Conservation (phyloP, 2,329 filamentous ascomycete genomes). For the Paraphaeosphaeria sporulosa region DNA sequence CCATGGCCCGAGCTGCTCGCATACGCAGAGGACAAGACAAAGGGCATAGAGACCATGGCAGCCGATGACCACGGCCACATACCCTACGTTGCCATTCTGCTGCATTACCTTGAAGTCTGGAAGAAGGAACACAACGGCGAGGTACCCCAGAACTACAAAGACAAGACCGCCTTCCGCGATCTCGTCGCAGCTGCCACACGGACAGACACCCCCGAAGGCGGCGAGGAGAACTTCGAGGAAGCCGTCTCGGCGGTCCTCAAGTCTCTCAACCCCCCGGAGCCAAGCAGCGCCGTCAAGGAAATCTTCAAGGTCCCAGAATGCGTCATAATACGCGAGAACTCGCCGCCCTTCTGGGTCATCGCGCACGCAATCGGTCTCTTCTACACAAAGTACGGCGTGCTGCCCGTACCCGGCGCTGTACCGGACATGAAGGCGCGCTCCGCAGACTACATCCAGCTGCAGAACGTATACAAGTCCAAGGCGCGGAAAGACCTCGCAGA, state of each 20-base stretch:
- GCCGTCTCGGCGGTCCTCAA: slow-evolving; percentile 87
- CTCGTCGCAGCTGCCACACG: slow-evolving; percentile 73
- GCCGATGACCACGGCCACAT: slow-evolving; percentile 90
- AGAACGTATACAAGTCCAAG: slow-evolving; percentile 91
- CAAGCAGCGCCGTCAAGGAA: slow-evolving; percentile 75
- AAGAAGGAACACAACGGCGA: slow-evolving; percentile 72
- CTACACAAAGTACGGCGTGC: slow-evolving; percentile 72
- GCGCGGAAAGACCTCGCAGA: slow-evolving; percentile 80
- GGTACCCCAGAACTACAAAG: slow-evolving; percentile 76
- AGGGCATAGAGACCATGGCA: slow-evolving; percentile 72
- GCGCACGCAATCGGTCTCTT: slow-evolving; percentile 81
- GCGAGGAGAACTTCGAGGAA: slow-evolving; percentile 97
- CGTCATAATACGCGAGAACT: slow-evolving; percentile 53
- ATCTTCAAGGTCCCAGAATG: slow-evolving; percentile 77
- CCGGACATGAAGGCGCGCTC: slow-evolving; percentile 99
- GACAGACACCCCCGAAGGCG: slow-evolving; percentile 78
- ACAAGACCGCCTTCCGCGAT: slow-evolving; percentile 84
- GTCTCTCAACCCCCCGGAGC: slow-evolving; percentile 73
- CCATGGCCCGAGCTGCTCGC: slow-evolving; percentile 84
- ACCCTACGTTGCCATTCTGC: slow-evolving; percentile 82
- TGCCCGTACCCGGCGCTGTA: slow-evolving; percentile 85
- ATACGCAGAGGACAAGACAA: slow-evolving; percentile 72
- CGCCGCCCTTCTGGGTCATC: slow-evolving; percentile 86
- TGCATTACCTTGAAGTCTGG: slow-evolving; percentile 86
- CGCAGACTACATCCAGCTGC: slow-evolving; percentile 84